phyloP scores from a whole-genome alignment of 2,329 filamentous ascomycete species.

The Aureobasidium sp. region DNA sequence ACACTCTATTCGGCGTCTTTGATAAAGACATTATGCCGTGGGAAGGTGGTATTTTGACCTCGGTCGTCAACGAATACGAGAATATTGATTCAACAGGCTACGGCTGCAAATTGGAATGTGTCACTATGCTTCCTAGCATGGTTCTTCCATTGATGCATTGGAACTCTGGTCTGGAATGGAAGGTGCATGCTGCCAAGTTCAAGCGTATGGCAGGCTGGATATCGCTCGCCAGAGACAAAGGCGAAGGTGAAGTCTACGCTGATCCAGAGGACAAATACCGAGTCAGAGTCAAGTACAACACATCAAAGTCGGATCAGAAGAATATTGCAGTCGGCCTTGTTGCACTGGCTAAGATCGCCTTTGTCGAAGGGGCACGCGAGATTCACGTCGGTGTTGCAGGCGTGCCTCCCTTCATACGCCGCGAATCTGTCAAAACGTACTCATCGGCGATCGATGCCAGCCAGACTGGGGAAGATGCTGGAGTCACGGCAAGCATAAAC shows the following conservation, averaged over 20 bases:
- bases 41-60: slow-evolving; percentile 71
- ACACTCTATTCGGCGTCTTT: slow-evolving; percentile 51
- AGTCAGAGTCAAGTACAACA: slow-evolving; percentile 60
- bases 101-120: slow-evolving; percentile 72
- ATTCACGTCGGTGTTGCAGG: slow-evolving; percentile 60
- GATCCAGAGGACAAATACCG: slow-evolving; percentile 51
- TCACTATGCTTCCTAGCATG: slow-evolving; percentile 61
- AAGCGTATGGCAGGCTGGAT: slow-evolving; percentile 66
- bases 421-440: slow-evolving; percentile 11
- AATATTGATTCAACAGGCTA: slow-evolving; percentile 74
- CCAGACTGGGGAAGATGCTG: slow-evolving; percentile 20
- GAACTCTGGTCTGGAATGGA: slow-evolving; percentile 60
- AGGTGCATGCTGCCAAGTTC: slow-evolving; percentile 60
- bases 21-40: slow-evolving; percentile 55
- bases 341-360: slow-evolving; percentile 66
- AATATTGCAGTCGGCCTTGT: slow-evolving; percentile 65
- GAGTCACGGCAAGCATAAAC: slow-evolving; percentile 38
- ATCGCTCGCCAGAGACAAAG: slow-evolving; percentile 64
- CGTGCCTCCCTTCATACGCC: slow-evolving; percentile 54
- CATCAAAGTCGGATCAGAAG: slow-evolving; percentile 62
- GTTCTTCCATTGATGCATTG: slow-evolving; percentile 58
- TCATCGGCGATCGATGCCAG: slow-evolving; percentile 17
- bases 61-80: slow-evolving; percentile 60
- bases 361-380: slow-evolving; percentile 70
- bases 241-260: slow-evolving; percentile 64